Evolutionary conservation across 768 basidiomycete genomes (phyloP).

Genomic region (Auricularia sp.): DNA sequence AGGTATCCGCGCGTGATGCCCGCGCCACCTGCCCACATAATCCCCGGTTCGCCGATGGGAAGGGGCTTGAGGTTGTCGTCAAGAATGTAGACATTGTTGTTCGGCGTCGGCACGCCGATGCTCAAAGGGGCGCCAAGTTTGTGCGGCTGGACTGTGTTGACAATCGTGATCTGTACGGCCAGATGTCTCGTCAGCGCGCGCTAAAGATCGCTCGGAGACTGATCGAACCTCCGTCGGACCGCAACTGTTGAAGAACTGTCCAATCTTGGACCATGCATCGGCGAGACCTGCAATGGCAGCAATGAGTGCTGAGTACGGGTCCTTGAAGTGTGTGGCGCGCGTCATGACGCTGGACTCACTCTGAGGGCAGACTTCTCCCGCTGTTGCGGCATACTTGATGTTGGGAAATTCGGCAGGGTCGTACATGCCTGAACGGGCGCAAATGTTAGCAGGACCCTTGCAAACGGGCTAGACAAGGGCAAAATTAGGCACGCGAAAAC

Average conservation of each 20-base stretch:
- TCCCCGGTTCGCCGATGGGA: conserved; percentile 10
- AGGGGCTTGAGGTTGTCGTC: conserved; percentile 9
- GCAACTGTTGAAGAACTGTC: conserved; percentile 13
- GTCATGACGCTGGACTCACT: neutral
- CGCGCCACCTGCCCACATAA: conserved; percentile 16
- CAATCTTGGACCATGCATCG: conserved; percentile 12
- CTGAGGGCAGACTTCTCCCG: conserved; percentile 15
- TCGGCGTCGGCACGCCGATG: conserved; percentile 46
- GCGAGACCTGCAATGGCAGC: conserved; percentile 7
- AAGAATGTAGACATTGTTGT: conserved; percentile 24
- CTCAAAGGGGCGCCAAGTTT: conserved; percentile 29
- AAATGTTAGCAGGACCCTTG: neutral
- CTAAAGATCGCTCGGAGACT: neutral
- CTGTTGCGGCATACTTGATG: conserved; percentile 12
- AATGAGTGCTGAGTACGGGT: neutral
- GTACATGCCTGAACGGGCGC: conserved; percentile 4
- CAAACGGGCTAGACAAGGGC: neutral
- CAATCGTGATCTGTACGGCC: conserved; percentile 37
- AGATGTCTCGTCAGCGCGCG: neutral
- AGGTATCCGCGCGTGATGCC: conserved; percentile 15
- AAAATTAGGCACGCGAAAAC: neutral
- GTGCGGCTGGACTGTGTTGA: conserved; percentile 47
- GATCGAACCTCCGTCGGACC: conserved; percentile 14
- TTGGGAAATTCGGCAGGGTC: conserved; percentile 13
- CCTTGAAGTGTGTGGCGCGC: neutral